These are phyloP conservation scores for Gracilaria gracilis DNA, from an alignment of 23 red algal species.

Conservation along the genomic window DNA sequence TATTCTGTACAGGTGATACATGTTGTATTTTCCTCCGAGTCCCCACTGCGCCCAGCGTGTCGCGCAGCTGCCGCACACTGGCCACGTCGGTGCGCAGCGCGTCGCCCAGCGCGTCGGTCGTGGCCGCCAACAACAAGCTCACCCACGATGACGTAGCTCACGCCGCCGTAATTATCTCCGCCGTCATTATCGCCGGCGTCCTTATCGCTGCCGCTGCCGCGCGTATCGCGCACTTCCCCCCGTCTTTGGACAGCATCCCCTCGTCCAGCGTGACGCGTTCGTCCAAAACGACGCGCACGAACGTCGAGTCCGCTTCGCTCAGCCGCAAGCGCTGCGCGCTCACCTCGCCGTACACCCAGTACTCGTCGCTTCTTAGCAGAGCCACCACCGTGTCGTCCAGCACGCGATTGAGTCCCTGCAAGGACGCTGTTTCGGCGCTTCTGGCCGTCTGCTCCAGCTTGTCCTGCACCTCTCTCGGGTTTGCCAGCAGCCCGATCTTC, in stretches of 20 bases:
- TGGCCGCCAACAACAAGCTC: too few relatives aligned
- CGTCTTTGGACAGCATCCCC: constrained; percentile 72
- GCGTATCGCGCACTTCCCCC: not conserved
- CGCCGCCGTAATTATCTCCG: too few relatives aligned
- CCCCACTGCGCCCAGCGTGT: too few relatives aligned
- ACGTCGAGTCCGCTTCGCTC: constrained; percentile 39
- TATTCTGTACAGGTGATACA: too few relatives aligned
- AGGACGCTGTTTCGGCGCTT: constrained; percentile 49
- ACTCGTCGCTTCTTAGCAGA: constrained; percentile 74
- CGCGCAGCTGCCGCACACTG: too few relatives aligned
- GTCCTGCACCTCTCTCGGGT: too few relatives aligned
- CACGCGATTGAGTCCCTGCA: constrained; percentile 53
- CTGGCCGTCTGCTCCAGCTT: not conserved
- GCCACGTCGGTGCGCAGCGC: too few relatives aligned
- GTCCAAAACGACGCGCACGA: constrained; percentile 30
- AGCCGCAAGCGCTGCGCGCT: not conserved
- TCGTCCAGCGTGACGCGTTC: constrained; percentile 69
- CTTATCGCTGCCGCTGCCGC: not conserved
- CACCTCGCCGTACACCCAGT: constrained; percentile 70
- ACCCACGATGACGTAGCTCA: too few relatives aligned
- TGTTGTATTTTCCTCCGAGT: too few relatives aligned
- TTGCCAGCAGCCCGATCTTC: too few relatives aligned
- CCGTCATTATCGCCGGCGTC: too few relatives aligned
- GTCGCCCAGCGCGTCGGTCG: too few relatives aligned
- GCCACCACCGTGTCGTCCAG: constrained; percentile 67